Evolutionary conservation across 345 rosid genomes (phyloP).

Genomic region (Populus pruinosa): DNA sequence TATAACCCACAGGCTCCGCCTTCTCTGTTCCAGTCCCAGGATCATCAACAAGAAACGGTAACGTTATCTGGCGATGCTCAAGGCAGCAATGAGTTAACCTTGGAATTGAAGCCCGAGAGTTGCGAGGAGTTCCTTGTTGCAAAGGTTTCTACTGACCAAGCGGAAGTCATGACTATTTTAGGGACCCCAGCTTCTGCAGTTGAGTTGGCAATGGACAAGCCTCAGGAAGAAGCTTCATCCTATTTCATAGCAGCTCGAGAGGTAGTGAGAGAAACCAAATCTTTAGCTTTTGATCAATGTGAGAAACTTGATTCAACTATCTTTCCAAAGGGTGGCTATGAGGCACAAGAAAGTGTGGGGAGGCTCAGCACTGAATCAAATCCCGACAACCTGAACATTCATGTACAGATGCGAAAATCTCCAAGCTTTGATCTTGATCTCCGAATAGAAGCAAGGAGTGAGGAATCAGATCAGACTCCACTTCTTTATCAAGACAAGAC

Average conservation of each 20-base stretch:
- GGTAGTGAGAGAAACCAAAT: conserved; percentile 2
- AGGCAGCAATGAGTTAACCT: conserved; percentile 4
- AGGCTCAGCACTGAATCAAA: conserved; percentile 39
- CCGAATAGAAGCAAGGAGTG: conserved; percentile 28
- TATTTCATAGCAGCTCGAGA: background rate
- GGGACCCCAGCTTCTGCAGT: background rate
- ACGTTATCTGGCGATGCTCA: conserved; percentile 1
- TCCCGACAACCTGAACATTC: conserved; percentile 20
- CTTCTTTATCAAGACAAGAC: conserved; percentile 40
- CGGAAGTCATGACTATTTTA: background rate
- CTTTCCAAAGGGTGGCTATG: conserved; percentile 8
- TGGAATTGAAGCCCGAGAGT: conserved; percentile 20
- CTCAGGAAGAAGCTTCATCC: conserved; percentile 1
- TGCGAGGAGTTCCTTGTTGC: conserved; percentile 8
- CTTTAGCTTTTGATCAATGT: conserved; percentile 11
- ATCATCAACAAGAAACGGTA: conserved; percentile 10
- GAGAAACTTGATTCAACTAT: conserved; percentile 9
- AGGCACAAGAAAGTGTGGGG: conserved; percentile 20
- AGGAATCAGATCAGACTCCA: conserved; percentile 46
- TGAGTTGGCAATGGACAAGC: background rate
- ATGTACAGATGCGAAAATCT: conserved; percentile 41
- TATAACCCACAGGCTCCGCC: background rate
- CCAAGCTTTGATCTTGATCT: conserved; percentile 55
- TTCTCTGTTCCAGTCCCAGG: conserved; percentile 12
- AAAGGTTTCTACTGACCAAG: conserved; percentile 11